Percentiles rank a stretch among this genome's conserved stretches.
phyloP scores from a whole-genome alignment of 495 filamentous ascomycete species.

The Talaromyces borbonicus region DNA sequence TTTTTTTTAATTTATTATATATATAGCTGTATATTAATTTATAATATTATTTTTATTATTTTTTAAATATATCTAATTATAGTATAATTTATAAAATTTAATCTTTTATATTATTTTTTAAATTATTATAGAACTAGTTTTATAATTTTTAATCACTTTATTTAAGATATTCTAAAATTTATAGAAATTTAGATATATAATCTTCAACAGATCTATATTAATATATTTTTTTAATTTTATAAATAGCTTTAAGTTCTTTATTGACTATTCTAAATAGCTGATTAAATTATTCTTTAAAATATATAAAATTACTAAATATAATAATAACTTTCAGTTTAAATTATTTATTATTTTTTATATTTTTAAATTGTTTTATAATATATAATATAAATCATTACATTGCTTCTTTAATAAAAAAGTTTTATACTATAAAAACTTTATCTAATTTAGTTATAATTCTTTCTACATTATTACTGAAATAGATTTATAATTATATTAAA shows the following conservation, averaged over 20 bases:
- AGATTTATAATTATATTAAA: not conserved
- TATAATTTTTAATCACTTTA: not conserved
- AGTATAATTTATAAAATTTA: not conserved
- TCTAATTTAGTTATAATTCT: not conserved
- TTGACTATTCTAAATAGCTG: not conserved
- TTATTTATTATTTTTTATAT: not conserved
- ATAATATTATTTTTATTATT: not conserved
- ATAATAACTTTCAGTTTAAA: not conserved
- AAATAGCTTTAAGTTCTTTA: not conserved
- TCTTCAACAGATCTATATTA: not conserved
- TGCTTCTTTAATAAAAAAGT: not conserved
- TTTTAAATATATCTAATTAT: not conserved
- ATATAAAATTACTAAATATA: not conserved
- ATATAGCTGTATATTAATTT: not conserved
- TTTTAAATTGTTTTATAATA: not conserved
- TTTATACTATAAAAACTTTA: not conserved
- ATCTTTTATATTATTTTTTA: not conserved
- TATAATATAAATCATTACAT: not conserved
- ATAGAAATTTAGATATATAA: not conserved
- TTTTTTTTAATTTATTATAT: not conserved
- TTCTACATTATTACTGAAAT: not conserved
- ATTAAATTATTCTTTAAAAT: not conserved
- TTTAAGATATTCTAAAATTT: not conserved
- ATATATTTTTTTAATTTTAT: not conserved
- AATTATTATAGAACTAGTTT: not conserved